Evolutionary conservation across 495 filamentous ascomycete genomes (phyloP).

Genomic region (Rostrohypoxylon terebratum): DNA sequence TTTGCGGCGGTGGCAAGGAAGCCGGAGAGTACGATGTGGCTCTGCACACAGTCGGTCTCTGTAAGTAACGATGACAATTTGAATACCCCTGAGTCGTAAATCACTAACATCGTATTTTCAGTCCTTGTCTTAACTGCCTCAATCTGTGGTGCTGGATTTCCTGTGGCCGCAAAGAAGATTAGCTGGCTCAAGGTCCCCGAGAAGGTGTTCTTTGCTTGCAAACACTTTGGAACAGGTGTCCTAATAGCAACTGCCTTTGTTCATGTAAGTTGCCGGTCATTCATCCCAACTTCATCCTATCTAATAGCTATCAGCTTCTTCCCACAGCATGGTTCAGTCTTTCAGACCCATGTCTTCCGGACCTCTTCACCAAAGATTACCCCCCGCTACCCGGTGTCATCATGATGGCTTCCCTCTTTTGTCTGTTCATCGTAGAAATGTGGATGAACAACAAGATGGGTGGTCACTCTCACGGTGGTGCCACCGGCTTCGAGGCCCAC

Average conservation of each 20-base stretch:
- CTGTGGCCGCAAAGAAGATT: slow-evolving; percentile 66
- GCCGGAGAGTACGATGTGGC: slow-evolving; percentile 62
- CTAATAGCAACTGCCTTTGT: slow-evolving; percentile 77
- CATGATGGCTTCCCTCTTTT: slow-evolving; percentile 68
- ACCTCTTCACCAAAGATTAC: slow-evolving; percentile 65
- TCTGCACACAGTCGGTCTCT: slow-evolving; percentile 61
- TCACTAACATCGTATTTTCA: slow-evolving; percentile 36
- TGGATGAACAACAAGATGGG: slow-evolving; percentile 64
- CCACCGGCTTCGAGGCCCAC: slow-evolving; percentile 55
- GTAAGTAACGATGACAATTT: slow-evolving; percentile 52
- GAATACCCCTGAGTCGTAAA: neutral
- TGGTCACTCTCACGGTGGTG: slow-evolving; percentile 64
- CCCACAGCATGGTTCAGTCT: slow-evolving; percentile 68
- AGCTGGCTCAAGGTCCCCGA: slow-evolving; percentile 65
- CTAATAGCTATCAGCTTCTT: slow-evolving; percentile 56
- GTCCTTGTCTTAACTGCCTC: slow-evolving; percentile 57
- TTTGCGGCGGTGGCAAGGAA: slow-evolving; percentile 57
- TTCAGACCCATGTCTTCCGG: slow-evolving; percentile 68
- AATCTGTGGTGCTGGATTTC: slow-evolving; percentile 63
- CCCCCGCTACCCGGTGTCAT: slow-evolving; percentile 71
- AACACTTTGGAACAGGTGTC: slow-evolving; percentile 77
- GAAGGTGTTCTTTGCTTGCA: slow-evolving; percentile 65
- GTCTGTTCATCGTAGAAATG: slow-evolving; percentile 68
- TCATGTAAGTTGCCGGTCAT: slow-evolving; percentile 63
- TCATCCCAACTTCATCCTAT: neutral